Base-by-base conservation (phyloP, 805 yeast species). In the Lipomyces sp. region DNA sequence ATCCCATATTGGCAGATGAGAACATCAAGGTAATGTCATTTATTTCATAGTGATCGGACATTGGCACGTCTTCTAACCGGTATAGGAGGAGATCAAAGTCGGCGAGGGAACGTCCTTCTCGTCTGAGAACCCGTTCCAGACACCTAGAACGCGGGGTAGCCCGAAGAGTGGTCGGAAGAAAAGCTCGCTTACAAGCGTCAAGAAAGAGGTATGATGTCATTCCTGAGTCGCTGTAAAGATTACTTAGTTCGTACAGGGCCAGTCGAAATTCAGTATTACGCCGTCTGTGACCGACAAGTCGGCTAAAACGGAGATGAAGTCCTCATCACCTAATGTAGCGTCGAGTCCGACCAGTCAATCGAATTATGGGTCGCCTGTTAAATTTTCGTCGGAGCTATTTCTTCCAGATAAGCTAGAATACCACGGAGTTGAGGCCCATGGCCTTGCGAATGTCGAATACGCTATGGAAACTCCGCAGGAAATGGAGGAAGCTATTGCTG, bases 81-180 rank as follows among this genome's bases (percentile, higher is more conserved):
- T n/a, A 48, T 30, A 55, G 60, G 60, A 42, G 2, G 29, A 18
- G 18, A 13, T 42, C 4, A 45, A 34, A 15, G 33, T 39, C 15
- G 24, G 42, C 3, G 69, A 62, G 24, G 59, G 61, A 13, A 55
- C 65, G 37, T 60, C 69, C 13, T 66, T 66, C 42, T 66, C 69
- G 11, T 18, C 62, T 15, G 39, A 53, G 11, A 66, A 66, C 30
- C 69, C 69, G 37, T 66, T 66, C 45, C 69, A 66, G 39, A 60
- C 69, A n/a, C 69, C 69, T 10, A 53, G 35, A 35, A 3, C 24
- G 4, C 37, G 42, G 15, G 6, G 42, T 8, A 24, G 33, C 24
- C 55, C 57, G 15, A 57, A 54, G 11, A 10, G 32, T 35, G 4
- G n/a, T 39, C 60, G 58, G 15, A 35, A 65, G 66, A 34, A 34